Base-by-base conservation (phyloP, 2,329 filamentous ascomycete genomes). In the Xylariaceae sp. region DNA sequence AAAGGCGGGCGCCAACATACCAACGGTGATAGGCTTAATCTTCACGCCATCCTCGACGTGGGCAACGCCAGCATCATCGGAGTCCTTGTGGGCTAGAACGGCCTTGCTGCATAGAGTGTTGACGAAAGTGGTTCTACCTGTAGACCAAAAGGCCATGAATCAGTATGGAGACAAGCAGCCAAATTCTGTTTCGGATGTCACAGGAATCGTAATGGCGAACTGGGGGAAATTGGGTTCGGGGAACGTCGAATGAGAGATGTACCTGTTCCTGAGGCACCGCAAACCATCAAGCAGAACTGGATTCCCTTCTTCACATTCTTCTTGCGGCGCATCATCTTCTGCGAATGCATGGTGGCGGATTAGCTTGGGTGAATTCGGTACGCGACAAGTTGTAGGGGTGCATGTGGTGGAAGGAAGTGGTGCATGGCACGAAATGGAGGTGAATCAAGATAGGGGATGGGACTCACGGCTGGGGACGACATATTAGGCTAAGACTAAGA, bases 281-380 rank as follows among this genome's bases (percentile, higher is more conserved):
- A 97, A 63, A 98, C 93, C 93, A 98, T 98, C 81, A 98, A 73
- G 71, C 90, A 97, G 78, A 98, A 98, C 79, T 98, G 93, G 65
- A 98, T 97, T 66, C 93, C 93, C 82, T 96, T 96, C 87, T 96
- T 96, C 75, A 98, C 91, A 81, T 98, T 97, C 87, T 98, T 98
- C 91, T 98, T 98, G 73, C 89, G 86, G 74, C 93, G 90, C 68
- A 96, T 90, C 87, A 95, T 93, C 72, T 94, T 88, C 83, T 89
- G 68, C 49, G 59, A 59, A 51, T 55, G 54, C 59, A 60, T 50
- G 45, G 42, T 51, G 48, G 42, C 42, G 18, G 28, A 49, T 56
- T 55, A 57, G 54, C 42, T 49, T 22, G 11, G 43, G 39, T 34
- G 41, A 42, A 26, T 24, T 24, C 32, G 22, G 39, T 24, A 30